Conservation (phyloP, 352 stramenopile genomes). For the Pythium apleroticum region DNA sequence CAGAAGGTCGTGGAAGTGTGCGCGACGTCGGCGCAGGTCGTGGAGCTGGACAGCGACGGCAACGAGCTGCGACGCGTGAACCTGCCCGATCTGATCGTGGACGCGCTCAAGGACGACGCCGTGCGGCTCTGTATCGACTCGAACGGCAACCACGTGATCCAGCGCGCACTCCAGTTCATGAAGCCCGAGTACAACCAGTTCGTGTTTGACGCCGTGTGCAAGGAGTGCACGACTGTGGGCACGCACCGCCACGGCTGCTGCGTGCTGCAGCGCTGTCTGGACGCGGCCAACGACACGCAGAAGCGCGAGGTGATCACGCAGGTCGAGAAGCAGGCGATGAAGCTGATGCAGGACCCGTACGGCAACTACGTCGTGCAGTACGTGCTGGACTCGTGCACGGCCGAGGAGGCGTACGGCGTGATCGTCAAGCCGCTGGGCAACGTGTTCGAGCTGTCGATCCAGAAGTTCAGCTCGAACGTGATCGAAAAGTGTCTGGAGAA, state of each 20-base stretch:
- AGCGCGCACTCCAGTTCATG: slow-evolving; percentile 95
- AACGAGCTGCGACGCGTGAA: slow-evolving; percentile 39
- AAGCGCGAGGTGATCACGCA: slow-evolving; percentile 90
- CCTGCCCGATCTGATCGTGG: slow-evolving; percentile 92
- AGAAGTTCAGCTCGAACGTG: slow-evolving; percentile 99
- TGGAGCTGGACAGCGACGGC: slow-evolving; percentile 50
- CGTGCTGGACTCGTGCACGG: slow-evolving; percentile 85
- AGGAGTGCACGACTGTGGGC: slow-evolving; percentile 94
- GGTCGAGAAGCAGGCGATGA: slow-evolving; percentile 96
- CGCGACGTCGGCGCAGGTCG: slow-evolving; percentile 74
- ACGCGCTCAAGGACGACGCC: slow-evolving; percentile 92
- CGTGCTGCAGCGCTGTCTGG: slow-evolving; percentile 96
- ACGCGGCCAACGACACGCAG: slow-evolving; percentile 88
- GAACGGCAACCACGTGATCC: slow-evolving; percentile 98
- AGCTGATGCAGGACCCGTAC: slow-evolving; percentile 94
- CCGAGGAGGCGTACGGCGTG: slow-evolving; percentile 77
- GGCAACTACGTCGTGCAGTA: slow-evolving; percentile 94
- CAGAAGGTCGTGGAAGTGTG: slow-evolving; percentile 98
- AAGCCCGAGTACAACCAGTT: slow-evolving; percentile 94
- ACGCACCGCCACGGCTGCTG: slow-evolving; percentile 97
- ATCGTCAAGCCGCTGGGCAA: slow-evolving; percentile 88
- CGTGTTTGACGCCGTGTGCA: slow-evolving; percentile 96
- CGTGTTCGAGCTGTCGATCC: slow-evolving; percentile 94
- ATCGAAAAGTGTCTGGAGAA: slow-evolving; percentile 99
- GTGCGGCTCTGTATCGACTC: slow-evolving; percentile 97